A percentile compares a stretch with the other conserved stretches of the same genome.
Evolutionary conservation across 2,329 filamentous ascomycete genomes (phyloP).

Genomic region (Blastomyces emzantsi): DNA sequence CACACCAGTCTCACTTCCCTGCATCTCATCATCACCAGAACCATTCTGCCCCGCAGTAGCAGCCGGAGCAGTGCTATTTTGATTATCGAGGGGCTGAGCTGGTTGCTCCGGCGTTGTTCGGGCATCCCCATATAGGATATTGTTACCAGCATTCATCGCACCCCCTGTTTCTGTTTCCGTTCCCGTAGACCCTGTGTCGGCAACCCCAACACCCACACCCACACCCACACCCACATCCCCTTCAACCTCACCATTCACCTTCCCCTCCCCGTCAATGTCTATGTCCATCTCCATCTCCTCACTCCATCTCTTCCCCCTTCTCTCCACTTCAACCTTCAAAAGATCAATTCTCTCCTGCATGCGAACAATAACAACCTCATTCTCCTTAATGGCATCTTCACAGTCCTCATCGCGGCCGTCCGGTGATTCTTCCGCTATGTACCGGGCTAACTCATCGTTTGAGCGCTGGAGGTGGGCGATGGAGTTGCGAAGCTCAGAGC

Average conservation of each 20-base stretch:
- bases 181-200: not conserved
- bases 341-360: conserved; percentile 48
- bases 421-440: conserved; percentile 26
- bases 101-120: not conserved
- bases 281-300: conserved; percentile 7
- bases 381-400: conserved; percentile 50
- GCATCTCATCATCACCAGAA: conserved; percentile 2
- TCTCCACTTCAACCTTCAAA: conserved; percentile 43
- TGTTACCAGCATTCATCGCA: not conserved
- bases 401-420: conserved; percentile 46
- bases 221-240: too few species aligned
- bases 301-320: conserved; percentile 47
- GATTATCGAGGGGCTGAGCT: not conserved
- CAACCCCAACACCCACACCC: not conserved
- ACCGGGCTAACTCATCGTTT: conserved; percentile 49
- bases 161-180: too few species aligned
- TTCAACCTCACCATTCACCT: not conserved
- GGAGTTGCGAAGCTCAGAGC: conserved; percentile 51
- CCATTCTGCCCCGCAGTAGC: not conserved
- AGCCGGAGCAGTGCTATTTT: not conserved
- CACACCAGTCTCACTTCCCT: conserved; percentile 5
- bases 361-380: conserved; percentile 46
- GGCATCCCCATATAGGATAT: not conserved
- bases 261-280: not conserved
- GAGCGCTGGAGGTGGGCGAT: conserved; percentile 50